Evolutionary conservation across 208 protist genomes (phyloP).

Genomic region (Wallacemonas sp.): DNA sequence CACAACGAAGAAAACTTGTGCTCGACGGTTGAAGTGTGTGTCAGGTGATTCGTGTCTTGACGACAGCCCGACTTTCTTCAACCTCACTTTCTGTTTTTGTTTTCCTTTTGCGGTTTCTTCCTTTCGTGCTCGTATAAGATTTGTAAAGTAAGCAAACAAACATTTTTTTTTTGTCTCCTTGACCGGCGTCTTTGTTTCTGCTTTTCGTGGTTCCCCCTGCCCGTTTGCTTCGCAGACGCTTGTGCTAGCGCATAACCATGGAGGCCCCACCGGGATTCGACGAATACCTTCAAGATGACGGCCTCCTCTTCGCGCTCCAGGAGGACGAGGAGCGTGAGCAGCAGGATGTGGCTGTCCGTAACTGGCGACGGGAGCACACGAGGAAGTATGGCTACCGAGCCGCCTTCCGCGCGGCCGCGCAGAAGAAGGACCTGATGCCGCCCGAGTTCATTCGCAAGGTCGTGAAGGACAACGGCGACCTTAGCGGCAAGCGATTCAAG

Average conservation of each 20-base stretch:
- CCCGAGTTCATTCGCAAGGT: constrained; percentile 99
- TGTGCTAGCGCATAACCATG: neutral
- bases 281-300: constrained; percentile 23
- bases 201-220: constrained; percentile 3
- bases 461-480: constrained; percentile 99
- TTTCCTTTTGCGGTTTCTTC: neutral
- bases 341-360: constrained; percentile 36
- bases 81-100: neutral
- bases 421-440: constrained; percentile 88
- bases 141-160: neutral
- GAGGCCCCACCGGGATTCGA: constrained; percentile 28
- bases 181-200: too few relatives aligned
- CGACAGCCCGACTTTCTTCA: too few relatives aligned
- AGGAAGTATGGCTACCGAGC: constrained; percentile 67
- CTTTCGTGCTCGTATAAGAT: constrained; percentile 5
- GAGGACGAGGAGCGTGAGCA: constrained; percentile 39
- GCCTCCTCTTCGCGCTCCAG: constrained; percentile 31
- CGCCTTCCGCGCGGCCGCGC: constrained; percentile 60
- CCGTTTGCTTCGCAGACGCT: neutral
- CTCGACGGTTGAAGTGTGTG: too few relatives aligned
- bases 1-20: too few relatives aligned
- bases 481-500: constrained; percentile 98
- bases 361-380: constrained; percentile 76
- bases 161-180: neutral
- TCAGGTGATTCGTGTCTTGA: too few relatives aligned